Conservation (phyloP, 2,329 filamentous ascomycete genomes). For the Fusarium zealandicum region DNA sequence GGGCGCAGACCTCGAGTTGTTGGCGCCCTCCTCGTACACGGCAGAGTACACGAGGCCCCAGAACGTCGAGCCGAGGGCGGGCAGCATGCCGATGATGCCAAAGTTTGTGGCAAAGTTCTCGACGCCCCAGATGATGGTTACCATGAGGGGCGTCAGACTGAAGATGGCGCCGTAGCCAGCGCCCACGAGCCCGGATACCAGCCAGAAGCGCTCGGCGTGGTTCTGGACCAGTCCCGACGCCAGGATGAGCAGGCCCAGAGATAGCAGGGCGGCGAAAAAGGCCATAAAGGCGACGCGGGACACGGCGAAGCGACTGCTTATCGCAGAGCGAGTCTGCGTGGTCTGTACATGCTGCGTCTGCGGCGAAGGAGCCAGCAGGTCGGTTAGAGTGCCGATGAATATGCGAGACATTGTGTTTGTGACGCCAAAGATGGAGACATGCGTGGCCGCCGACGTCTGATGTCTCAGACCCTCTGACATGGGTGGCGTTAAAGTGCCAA, state of each 20-base stretch:
- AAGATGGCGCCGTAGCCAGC: constrained; percentile 94
- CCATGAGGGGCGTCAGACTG: constrained; percentile 86
- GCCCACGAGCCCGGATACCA: constrained; percentile 84
- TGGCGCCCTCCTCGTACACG: constrained; percentile 75
- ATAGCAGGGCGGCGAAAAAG: constrained; percentile 75
- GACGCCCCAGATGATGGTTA: constrained; percentile 97
- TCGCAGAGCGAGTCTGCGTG: constrained; percentile 42
- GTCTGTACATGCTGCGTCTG: constrained; percentile 65
- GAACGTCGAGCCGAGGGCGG: constrained; percentile 84
- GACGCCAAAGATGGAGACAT: constrained; percentile 90
- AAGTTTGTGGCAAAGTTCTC: constrained; percentile 99
- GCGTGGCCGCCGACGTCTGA: constrained; percentile 75
- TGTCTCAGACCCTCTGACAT: constrained; percentile 50
- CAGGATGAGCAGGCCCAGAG: constrained; percentile 77
- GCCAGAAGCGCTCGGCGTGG: constrained; percentile 80
- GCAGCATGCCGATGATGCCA: constrained; percentile 92
- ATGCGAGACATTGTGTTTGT: constrained; percentile 91
- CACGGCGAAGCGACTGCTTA: constrained; percentile 59
- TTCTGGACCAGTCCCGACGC: constrained; percentile 78
- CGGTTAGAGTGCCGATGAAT: constrained; percentile 87
- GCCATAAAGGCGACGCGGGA: constrained; percentile 85
- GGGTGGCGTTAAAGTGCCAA: constrained; percentile 80
- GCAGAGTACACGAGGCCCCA: constrained; percentile 91
- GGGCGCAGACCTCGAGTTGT: constrained; percentile 45
- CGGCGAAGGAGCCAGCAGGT: constrained; percentile 78